phyloP scores from a whole-genome alignment of 495 filamentous ascomycete genomes.

The Xanthoparmelia taractica region DNA sequence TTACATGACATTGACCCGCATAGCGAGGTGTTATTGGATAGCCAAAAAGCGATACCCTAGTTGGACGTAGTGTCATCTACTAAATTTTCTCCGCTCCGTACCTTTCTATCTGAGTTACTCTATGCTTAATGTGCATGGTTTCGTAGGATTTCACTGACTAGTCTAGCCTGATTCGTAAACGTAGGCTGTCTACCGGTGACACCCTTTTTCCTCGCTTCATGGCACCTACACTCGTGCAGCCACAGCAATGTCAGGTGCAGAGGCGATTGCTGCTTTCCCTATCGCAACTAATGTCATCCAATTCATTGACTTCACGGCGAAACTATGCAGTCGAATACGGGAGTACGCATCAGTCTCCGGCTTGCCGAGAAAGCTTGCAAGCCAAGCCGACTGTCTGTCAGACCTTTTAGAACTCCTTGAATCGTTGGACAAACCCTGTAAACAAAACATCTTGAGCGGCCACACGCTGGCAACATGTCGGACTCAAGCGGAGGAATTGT shows the following conservation, averaged over 20 bases:
- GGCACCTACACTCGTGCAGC: not conserved
- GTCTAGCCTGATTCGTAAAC: not conserved
- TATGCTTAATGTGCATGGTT: not conserved
- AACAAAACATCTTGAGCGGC: not conserved
- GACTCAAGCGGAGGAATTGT: slow-evolving; percentile 7
- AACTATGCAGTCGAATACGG: slow-evolving; percentile 15
- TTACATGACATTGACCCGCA: not conserved
- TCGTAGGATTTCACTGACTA: not conserved
- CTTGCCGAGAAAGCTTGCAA: slow-evolving; percentile 13
- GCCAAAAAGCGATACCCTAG: not conserved
- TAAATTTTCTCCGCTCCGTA: not conserved
- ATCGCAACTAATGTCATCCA: slow-evolving; percentile 20
- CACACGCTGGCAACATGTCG: slow-evolving; percentile 1
- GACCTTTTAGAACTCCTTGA: slow-evolving; percentile 10
- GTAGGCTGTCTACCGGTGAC: not conserved
- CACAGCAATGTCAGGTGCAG: slow-evolving; percentile 12
- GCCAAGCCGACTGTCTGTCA: slow-evolving; percentile 17
- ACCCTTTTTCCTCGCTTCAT: not conserved
- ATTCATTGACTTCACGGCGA: slow-evolving; percentile 20
- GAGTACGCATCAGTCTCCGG: slow-evolving; percentile 16
- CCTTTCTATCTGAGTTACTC: no score
- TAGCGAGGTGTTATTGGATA: slow-evolving; percentile 11
- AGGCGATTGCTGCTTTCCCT: slow-evolving; percentile 18
- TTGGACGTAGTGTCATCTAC: not conserved
- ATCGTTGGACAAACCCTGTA: not conserved